phyloP scores from a whole-genome alignment of 2,329 filamentous ascomycete species.

The Neonectria magnoliae region DNA sequence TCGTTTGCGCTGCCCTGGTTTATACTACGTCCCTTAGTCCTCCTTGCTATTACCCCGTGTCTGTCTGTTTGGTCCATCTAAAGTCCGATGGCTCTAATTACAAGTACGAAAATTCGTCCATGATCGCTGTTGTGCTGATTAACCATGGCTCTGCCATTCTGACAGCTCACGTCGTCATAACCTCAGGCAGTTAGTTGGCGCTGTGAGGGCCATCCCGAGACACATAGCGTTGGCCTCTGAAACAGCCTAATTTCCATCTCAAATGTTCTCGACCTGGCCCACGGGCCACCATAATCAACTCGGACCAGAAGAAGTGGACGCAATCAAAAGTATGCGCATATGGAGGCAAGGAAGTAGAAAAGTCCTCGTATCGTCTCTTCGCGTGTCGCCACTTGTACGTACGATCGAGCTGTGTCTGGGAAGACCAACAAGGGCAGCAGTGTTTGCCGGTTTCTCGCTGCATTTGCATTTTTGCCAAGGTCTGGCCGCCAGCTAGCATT shows the following conservation, averaged over 20 bases:
- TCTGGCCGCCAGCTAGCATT: slow-evolving; percentile 34
- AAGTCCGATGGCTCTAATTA: background rate
- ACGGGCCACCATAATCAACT: slow-evolving; percentile 14
- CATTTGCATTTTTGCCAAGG: slow-evolving; percentile 7
- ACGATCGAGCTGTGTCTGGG: background rate
- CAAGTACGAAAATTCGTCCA: background rate
- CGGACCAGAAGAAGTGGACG: background rate
- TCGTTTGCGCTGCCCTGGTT: background rate
- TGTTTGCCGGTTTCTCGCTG: background rate
- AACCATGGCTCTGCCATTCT: background rate
- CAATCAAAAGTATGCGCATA: slow-evolving; percentile 7
- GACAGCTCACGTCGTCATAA: background rate
- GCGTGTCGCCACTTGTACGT: slow-evolving; percentile 6
- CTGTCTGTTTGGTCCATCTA: slow-evolving; percentile 4
- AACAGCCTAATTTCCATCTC: slow-evolving; percentile 37
- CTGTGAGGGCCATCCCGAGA: slow-evolving; percentile 11
- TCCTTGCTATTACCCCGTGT: slow-evolving; percentile 3
- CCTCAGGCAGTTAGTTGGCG: background rate
- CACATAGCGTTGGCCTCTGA: slow-evolving; percentile 28
- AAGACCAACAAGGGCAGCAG: background rate
- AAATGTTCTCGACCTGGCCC: slow-evolving; percentile 1
- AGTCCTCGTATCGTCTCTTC: slow-evolving; percentile 2
- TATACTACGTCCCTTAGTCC: background rate
- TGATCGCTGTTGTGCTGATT: background rate
- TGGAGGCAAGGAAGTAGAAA: background rate